These are phyloP conservation scores for Agaricus subrufescens DNA, from an alignment of 768 basidiomycete genomes.

Conservation along the genomic window DNA sequence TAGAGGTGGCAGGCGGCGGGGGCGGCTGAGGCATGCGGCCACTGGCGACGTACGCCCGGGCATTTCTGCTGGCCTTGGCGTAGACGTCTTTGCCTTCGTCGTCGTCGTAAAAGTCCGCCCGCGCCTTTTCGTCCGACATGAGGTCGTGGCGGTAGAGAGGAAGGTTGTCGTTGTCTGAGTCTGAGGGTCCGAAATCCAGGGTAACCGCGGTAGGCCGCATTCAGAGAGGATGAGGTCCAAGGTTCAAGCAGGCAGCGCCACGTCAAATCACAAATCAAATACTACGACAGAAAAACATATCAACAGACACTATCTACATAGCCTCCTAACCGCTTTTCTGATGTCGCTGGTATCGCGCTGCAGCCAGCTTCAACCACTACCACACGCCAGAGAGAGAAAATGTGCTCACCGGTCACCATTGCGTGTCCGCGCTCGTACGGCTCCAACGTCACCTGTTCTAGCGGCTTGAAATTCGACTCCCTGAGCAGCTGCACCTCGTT, in stretches of 20 bases:
- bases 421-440: constrained; percentile 90
- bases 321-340: constrained; percentile 13
- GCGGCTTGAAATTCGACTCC: constrained; percentile 79
- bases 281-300: background rate
- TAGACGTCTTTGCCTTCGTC: constrained; percentile 51
- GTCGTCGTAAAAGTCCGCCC: constrained; percentile 24
- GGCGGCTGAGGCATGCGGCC: constrained; percentile 58
- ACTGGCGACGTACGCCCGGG: constrained; percentile 40
- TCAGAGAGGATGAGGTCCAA: constrained; percentile 21
- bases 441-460: constrained; percentile 95
- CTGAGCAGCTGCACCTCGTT: constrained; percentile 80
- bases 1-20: constrained; percentile 61
- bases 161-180: constrained; percentile 58
- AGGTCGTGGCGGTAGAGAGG: constrained; percentile 8
- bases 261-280: background rate
- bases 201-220: constrained; percentile 65
- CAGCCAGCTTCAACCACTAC: background rate
- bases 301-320: background rate
- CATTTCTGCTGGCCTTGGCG: constrained; percentile 37
- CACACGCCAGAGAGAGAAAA: background rate
- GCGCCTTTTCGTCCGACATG: constrained; percentile 64
- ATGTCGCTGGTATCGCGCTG: constrained; percentile 22
- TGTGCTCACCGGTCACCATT: constrained; percentile 72
- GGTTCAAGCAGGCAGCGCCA: constrained; percentile 4
- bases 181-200: constrained; percentile 63